Evolutionary conservation across 202 grass and related monocot genomes (phyloP), one percentile per base, ranked within the genome.

Genomic region (Carex arenaria): DNA sequence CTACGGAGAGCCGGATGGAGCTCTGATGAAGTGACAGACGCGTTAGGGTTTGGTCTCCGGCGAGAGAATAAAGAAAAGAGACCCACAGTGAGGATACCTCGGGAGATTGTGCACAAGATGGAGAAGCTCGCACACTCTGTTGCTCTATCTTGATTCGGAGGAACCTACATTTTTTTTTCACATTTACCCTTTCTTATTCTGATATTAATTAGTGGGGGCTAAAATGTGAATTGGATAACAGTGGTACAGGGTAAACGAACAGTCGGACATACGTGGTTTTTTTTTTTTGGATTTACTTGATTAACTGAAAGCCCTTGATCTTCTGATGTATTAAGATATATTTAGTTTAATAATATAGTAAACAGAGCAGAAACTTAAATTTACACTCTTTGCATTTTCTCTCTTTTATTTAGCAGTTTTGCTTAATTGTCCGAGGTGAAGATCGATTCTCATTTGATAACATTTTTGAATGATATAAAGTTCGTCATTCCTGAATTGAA

Each of bases 21-120:
- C 73, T 90, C 93, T 1, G 91, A 99, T 64, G 96, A 99, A 45
- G 89, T 99, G 63, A 93, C 93, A 5, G 93, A 99, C 47, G 96
- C 96, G 9, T 85, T 99, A 11, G 89, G 88, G 28, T 87, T 94
- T 5, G 88, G 91, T 43, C 18, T 89, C 51, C 86, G 78, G 43
- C 89, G 90, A 1, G 72, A 83, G 5, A 87, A 82, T 53, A 71
- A 83, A 8, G 80, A 26, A 10, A 40, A 64, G 11, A 76, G 88
- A 36, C 10, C 20, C 3, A 31, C 81, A 28, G 82, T 96, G 83
- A 88, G 64, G 10, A 34, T 99, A 36, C 91, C 96, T 4, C 93
- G 91, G 3, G 84, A 94, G 85, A 95, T 99, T 86, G 89, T 85
- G 40, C 83, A 85, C 81, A 98, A 90, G 83, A 84, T 92, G 12